Base-by-base conservation (phyloP, 345 rosid species). In the Noccaea bulbosa region DNA sequence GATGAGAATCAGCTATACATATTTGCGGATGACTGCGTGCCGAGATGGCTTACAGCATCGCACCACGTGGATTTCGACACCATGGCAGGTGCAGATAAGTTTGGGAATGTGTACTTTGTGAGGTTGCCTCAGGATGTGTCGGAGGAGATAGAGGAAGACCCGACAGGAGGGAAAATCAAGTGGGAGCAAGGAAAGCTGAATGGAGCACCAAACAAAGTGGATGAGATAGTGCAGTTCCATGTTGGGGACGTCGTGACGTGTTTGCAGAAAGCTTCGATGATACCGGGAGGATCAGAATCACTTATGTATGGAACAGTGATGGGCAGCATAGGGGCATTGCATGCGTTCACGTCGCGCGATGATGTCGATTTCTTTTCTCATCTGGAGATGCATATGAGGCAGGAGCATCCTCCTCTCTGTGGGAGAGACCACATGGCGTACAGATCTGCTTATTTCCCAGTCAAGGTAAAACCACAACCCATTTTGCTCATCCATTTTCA, bases 131-230 rank as follows among this genome's bases (percentile, higher is more conserved):
- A 94, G 82, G 98, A 94, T 72, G 89, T 91, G 57, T 94, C 98
- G 5, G 96, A 91, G 75, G 99, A 94, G 81, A 87, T 94, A 45
- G 98, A 94, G 78, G 99, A 94, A 75, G 99, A 89, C 79, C 96
- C 99, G 20, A 91, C 96, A 8, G 98, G 98, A 38, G 96, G 98
- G 69, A 94, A 88, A 80, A 94, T 94, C 73, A 94, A 91, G 74
- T 94, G 99, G 99, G 99, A 91, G 81, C 98, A 91, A 72, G 98
- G 99, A 62, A 94, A 81, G 80, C 91, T 91, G 44, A 91, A 94
- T 55, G 98, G 99, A 78, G 98, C 99, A 38, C 97, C 98, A 4
- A 88, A 91, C 84, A 94, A 94, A 84, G 80, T 91, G 49, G 99
- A 88, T 75, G 98, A 91, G 84, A 88, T 91, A 46, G 98, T 89